Evolutionary conservation across 257 asterid genomes (phyloP).

Genomic region (Echium plantagineum): DNA sequence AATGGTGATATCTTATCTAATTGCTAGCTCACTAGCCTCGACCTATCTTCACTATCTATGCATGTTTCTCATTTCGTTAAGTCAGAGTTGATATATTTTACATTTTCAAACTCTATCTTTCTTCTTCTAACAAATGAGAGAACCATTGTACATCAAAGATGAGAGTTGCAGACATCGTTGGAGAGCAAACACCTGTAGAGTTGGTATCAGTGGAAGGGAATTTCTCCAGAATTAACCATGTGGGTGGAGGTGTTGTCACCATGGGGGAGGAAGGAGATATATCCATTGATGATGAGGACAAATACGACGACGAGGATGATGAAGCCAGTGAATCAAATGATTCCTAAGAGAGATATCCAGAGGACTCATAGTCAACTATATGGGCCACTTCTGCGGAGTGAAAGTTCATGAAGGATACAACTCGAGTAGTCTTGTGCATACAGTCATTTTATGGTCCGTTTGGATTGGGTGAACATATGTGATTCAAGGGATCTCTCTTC

Average conservation of each 20-base stretch:
- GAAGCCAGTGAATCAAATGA: conserved; percentile 20
- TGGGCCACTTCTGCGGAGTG: conserved; percentile 11
- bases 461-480: no score
- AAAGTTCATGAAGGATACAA: neutral
- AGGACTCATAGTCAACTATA: conserved; percentile 12
- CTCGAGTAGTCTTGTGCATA: no score
- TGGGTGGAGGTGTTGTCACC: conserved; percentile 18
- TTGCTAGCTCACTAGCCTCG: no score
- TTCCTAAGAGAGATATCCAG: conserved; percentile 42
- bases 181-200: conserved; percentile 11
- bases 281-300: conserved; percentile 2
- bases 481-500: no score
- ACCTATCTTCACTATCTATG: no score
- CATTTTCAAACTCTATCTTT: neutral
- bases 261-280: conserved; percentile 14
- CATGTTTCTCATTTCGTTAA: no score
- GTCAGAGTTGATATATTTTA: no score
- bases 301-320: neutral
- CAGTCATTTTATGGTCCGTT: no score
- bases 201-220: conserved; percentile 15
- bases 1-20: no score
- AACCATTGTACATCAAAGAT: conserved; percentile 30
- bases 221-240: conserved; percentile 15
- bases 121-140: conserved; percentile 1
- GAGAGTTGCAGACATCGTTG: conserved; percentile 60